Evolutionary conservation across 2,329 filamentous ascomycete species (phyloP).

Genomic region (Keithomyces neogunnii): DNA sequence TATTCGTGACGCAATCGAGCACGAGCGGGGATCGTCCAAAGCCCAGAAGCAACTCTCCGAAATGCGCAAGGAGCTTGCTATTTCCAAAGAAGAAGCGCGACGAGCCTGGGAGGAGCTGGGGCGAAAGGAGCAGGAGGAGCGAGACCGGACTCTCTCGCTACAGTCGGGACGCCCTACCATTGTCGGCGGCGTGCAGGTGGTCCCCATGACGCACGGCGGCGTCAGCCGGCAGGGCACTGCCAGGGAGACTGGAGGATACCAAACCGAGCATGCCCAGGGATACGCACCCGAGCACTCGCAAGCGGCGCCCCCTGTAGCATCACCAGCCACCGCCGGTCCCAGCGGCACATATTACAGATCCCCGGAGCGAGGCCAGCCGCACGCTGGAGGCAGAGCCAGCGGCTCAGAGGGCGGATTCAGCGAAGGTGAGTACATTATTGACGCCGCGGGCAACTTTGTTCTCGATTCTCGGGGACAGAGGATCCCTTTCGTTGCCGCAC

Average conservation of each 20-base stretch:
- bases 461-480: slow-evolving; percentile 53
- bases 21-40: slow-evolving; percentile 64
- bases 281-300: slow-evolving; percentile 30
- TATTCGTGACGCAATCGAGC: slow-evolving; percentile 55
- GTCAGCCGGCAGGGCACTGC: slow-evolving; percentile 44
- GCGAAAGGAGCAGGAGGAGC: slow-evolving; percentile 83
- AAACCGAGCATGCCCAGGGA: slow-evolving; percentile 19
- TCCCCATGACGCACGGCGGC: slow-evolving; percentile 76
- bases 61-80: slow-evolving; percentile 86
- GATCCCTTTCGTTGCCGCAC: slow-evolving; percentile 40
- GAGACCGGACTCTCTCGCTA: slow-evolving; percentile 76
- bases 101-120: slow-evolving; percentile 97
- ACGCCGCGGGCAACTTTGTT: slow-evolving; percentile 51
- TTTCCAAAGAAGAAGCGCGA: slow-evolving; percentile 91
- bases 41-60: slow-evolving; percentile 75
- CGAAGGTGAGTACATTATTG: slow-evolving; percentile 64
- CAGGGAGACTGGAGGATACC: slow-evolving; percentile 25
- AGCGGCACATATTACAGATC: slow-evolving; percentile 17
- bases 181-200: slow-evolving; percentile 88
- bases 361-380: slow-evolving; percentile 12
- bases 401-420: slow-evolving; percentile 54
- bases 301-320: slow-evolving; percentile 33
- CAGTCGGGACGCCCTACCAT: slow-evolving; percentile 81
- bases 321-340: slow-evolving; percentile 19
- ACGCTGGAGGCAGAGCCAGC: slow-evolving; percentile 14